phyloP scores from a whole-genome alignment of 306 rosid genomes.

The Chamaecrista fasciculata region DNA sequence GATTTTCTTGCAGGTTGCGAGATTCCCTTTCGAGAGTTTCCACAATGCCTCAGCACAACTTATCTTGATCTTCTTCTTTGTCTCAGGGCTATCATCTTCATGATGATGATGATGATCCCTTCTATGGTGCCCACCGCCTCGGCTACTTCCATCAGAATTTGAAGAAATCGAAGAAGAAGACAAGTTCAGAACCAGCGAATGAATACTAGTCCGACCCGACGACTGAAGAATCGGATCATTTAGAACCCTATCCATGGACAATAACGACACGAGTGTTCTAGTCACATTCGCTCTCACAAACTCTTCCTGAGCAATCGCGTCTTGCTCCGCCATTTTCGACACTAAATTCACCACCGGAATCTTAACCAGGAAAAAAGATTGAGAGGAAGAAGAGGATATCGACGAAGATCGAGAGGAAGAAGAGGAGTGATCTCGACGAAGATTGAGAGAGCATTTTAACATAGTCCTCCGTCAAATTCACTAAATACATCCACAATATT shows the following conservation, averaged over 20 bases:
- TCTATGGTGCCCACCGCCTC: conserved; percentile 46
- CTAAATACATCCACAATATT: no score
- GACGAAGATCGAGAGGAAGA: no score
- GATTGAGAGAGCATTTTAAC: no score
- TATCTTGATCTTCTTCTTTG: conserved; percentile 52
- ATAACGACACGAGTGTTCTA: conserved; percentile 56
- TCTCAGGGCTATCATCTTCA: conserved; percentile 52
- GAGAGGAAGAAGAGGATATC: no score
- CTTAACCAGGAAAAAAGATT: no score
- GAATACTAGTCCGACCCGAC: conserved; percentile 48
- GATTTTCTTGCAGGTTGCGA: conserved; percentile 56
- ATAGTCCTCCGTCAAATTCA: no score
- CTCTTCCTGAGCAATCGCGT: conserved; percentile 52
- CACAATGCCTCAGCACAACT: conserved; percentile 78
- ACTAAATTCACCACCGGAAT: conserved; percentile 52
- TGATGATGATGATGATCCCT: no score
- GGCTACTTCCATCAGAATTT: conserved; percentile 51
- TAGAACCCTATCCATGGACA: conserved; percentile 58
- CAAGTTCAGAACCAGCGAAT: conserved; percentile 51
- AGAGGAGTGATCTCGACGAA: no score
- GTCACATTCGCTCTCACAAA: conserved; percentile 73
- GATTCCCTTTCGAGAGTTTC: conserved; percentile 62
- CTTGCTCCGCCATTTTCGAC: conserved; percentile 57
- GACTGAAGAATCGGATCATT: conserved; percentile 46
- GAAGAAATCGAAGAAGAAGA: conserved; percentile 29